Conservation (phyloP, 1,284 basidiomycete species). For the Cystobasidium sp. region DNA sequence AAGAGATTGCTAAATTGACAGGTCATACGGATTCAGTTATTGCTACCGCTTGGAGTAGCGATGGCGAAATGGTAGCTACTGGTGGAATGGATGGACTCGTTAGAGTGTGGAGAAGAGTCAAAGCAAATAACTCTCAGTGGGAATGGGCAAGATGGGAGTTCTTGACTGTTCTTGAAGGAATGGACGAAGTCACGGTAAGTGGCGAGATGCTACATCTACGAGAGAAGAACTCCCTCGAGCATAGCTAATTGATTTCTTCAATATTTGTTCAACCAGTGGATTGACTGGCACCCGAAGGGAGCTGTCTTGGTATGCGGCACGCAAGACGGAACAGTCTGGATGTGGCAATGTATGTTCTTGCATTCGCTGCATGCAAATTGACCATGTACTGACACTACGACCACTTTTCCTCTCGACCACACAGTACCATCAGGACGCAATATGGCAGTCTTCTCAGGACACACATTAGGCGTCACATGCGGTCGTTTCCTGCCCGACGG, state of each 20-base stretch:
- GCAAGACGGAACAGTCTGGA: constrained; percentile 94
- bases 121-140: constrained; percentile 51
- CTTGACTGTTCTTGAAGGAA: constrained; percentile 85
- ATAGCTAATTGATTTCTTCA: not conserved
- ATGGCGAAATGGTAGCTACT: constrained; percentile 90
- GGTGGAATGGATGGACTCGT: constrained; percentile 97
- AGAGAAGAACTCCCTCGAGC: too few relatives aligned
- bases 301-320: constrained; percentile 85
- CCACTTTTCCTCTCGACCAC: constrained; percentile 39
- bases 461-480: constrained; percentile 80
- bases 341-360: constrained; percentile 81
- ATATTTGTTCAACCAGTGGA: constrained; percentile 65
- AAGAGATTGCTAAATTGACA: constrained; percentile 77
- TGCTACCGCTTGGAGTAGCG: constrained; percentile 75
- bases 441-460: constrained; percentile 94
- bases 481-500: constrained; percentile 92
- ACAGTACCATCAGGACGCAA: constrained; percentile 88
- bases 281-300: constrained; percentile 96
- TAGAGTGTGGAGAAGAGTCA: constrained; percentile 81
- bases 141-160: constrained; percentile 86
- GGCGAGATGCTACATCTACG: not conserved
- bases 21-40: constrained; percentile 94
- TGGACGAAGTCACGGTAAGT: constrained; percentile 90
- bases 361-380: too few relatives aligned
- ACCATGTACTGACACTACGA: constrained; percentile 22